Evolutionary conservation across 441 rosid species (phyloP).

Genomic region (Euphorbia corollata): DNA sequence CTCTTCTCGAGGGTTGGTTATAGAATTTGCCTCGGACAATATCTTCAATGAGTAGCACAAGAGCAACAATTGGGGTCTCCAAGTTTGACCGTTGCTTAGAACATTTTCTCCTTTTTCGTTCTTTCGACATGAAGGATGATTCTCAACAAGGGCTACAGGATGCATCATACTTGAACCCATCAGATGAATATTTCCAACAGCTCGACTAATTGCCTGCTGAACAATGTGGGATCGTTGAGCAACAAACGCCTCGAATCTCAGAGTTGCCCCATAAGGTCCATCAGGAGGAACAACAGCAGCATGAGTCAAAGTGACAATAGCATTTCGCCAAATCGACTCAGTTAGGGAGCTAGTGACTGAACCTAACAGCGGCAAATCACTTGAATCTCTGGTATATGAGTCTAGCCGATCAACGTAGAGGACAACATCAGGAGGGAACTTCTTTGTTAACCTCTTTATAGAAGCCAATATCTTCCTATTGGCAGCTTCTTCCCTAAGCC

Average conservation of each 20-base stretch:
- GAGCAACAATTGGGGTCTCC: conserved; percentile 77
- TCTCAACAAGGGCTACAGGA: conserved; percentile 88
- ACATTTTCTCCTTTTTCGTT: conserved; percentile 76
- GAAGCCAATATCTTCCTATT: conserved; percentile 60
- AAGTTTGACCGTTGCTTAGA: conserved; percentile 83
- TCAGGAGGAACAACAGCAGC: conserved; percentile 95
- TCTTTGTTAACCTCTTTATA: conserved; percentile 55
- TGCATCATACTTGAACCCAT: conserved; percentile 72
- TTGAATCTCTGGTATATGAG: conserved; percentile 64
- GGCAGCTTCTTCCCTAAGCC: conserved; percentile 39
- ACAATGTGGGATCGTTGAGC: conserved; percentile 88
- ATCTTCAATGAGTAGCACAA: conserved; percentile 57
- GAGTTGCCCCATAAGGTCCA: conserved; percentile 82
- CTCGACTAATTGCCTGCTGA: conserved; percentile 85
- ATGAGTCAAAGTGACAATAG: conserved; percentile 75
- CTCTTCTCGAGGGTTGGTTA: conserved; percentile 54
- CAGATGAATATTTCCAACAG: conserved; percentile 86
- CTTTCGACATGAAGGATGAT: conserved; percentile 74
- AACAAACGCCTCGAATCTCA: conserved; percentile 76
- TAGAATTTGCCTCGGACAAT: conserved; percentile 76
- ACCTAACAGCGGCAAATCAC: conserved; percentile 45
- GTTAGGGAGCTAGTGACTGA: conserved; percentile 51
- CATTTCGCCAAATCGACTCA: conserved; percentile 74
- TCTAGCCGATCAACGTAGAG: conserved; percentile 87
- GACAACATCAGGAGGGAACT: conserved; percentile 73